A percentile compares a stretch with the other conserved stretches of the same genome.
phyloP scores from a whole-genome alignment of 73 alveolate species.

The Uronychia binucleata region DNA sequence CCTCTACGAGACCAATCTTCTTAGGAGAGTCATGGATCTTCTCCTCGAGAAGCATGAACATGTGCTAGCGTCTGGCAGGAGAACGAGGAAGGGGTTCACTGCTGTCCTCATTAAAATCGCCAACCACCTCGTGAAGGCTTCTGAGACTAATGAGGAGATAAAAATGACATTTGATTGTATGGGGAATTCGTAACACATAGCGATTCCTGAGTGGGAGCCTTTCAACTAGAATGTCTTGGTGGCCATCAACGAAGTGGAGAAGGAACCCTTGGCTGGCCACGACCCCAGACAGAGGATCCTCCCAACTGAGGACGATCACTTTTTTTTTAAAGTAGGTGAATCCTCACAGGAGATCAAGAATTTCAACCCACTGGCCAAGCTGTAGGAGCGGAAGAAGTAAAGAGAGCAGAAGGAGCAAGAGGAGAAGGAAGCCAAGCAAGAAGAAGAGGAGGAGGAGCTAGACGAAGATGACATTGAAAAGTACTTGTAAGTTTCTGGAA shows the following conservation, averaged over 20 bases:
- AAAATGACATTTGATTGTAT: not conserved
- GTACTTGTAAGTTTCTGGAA: not conserved
- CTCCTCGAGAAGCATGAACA: not conserved
- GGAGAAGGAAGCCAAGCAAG: not conserved
- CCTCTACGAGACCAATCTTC: not conserved
- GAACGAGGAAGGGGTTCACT: not conserved
- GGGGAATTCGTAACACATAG: not conserved
- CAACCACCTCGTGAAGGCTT: not conserved
- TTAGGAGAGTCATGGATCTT: not conserved
- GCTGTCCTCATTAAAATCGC: not conserved
- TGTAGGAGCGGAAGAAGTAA: not conserved
- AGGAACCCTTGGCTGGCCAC: not conserved
- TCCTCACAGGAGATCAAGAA: not conserved
- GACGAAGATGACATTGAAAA: not conserved
- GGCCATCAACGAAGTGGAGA: not conserved
- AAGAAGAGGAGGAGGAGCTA: not conserved
- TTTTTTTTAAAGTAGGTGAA: not conserved
- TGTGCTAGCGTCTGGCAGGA: not conserved
- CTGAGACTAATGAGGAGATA: not conserved
- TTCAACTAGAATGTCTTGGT: not conserved
- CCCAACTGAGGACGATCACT: not conserved
- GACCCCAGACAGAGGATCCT: not conserved
- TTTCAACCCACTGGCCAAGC: not conserved
- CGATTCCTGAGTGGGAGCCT: not conserved
- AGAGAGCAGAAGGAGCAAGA: not conserved